Evolutionary conservation across 164 flowering plant genomes (phyloP).

Genomic region (Protea cynaroides): DNA sequence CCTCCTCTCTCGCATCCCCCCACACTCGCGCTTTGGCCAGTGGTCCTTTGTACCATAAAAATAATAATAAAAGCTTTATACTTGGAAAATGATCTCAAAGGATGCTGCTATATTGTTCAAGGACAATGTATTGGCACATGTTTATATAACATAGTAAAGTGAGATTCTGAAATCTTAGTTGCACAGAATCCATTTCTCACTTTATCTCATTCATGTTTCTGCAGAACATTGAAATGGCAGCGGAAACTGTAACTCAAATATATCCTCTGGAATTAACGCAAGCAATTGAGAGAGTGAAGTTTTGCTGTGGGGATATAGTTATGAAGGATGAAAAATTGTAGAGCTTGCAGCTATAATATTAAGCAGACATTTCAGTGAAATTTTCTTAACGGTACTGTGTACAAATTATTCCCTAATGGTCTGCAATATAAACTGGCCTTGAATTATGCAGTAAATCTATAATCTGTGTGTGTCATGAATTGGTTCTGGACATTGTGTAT

Average conservation of each 20-base stretch:
- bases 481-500: not conserved
- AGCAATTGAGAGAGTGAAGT: not conserved
- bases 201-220: not conserved
- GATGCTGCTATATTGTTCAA: not conserved
- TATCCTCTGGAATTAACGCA: not conserved
- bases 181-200: not conserved
- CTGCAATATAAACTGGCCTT: conserved; percentile 11
- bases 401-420: conserved; percentile 3
- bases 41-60: no score
- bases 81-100: no score
- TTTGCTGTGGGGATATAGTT: not conserved
- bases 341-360: not conserved
- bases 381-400: conserved; percentile 6
- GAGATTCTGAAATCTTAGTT: not conserved
- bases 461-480: not conserved
- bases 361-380: conserved; percentile 3
- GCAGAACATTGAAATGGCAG: conserved; percentile 7
- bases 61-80: no score
- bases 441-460: not conserved
- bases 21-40: no score
- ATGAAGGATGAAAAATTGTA: conserved; percentile 2
- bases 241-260: not conserved
- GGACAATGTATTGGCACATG: not conserved
- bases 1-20: no score
- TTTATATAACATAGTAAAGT: not conserved